Base-by-base conservation (phyloP, 2,329 filamentous ascomycete genomes). In the Elsinoe batatas region DNA sequence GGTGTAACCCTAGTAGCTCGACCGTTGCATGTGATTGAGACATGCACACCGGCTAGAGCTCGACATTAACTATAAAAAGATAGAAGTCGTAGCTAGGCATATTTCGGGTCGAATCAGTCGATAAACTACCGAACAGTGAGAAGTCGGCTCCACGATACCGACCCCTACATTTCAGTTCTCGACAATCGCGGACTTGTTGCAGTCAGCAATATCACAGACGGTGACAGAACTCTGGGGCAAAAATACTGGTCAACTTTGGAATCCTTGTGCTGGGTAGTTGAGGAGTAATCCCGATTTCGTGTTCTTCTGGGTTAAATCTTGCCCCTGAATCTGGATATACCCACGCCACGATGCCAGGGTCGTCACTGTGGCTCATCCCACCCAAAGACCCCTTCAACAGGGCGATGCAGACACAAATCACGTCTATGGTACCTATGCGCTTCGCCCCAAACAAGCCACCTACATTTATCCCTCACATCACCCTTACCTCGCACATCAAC, bases 301-400 rank as follows among this genome's bases (percentile, higher is more conserved):
- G n/a, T 20, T 17, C 4, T 46, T 46, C 26, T 7, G 26, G 43
- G 8, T 6, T 17, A 47, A 17, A 50, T 22, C 13, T 15, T 22
- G 8, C 47, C 47, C 18, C 47, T 51, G 26, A 35, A 49, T 5
- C 13, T 4, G 5, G 10, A 8, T n/a, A 49, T 3, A 22, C 17
- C 17, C 13, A 1, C 12, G 13, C 38, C 38, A 57, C 3, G 5
- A 72, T 71, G 68, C 68, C 69, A 37, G 71, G 71, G 35, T 70
- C 69, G 18, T 73, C 71, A 11, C 68, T 74, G 18, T 74, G 72
- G 72, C 67, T 74, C 7, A 63, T 73, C 13, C 72, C 72, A 7
- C 50, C 61, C n/a, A 30, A 57, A 10, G 66, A 70, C 40, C 61
- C 65, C 12, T 64, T 72, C 30, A 61, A 65, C 51, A 17, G 61